These are phyloP conservation scores for Pseudogymnoascus sp. DNA, from an alignment of 2,329 filamentous ascomycete genomes.

Conservation along the genomic window DNA sequence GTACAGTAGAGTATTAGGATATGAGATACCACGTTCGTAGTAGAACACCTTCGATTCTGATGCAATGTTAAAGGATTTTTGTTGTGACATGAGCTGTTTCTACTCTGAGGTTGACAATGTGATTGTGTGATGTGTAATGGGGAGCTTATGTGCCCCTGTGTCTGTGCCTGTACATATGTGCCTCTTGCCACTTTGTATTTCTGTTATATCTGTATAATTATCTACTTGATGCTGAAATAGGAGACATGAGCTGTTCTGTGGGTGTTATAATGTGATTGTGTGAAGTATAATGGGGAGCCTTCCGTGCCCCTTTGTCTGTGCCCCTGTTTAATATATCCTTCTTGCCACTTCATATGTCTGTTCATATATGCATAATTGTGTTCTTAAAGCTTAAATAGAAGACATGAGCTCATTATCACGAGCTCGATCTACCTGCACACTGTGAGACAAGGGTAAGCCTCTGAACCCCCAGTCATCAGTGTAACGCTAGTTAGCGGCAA, in stretches of 20 bases:
- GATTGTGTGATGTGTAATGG: background rate
- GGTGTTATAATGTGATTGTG: background rate
- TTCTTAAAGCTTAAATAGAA: background rate
- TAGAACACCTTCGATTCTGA: constrained; percentile 8
- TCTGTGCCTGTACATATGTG: background rate
- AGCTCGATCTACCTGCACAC: background rate
- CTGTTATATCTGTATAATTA: too few species aligned
- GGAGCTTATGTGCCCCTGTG: background rate
- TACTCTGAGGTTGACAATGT: background rate
- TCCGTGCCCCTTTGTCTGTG: background rate
- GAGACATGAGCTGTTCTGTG: background rate
- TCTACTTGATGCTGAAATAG: too few species aligned
- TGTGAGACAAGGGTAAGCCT: background rate
- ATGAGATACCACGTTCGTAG: constrained; percentile 10
- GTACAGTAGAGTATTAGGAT: constrained; percentile 9
- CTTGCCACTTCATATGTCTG: background rate
- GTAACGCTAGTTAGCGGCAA: background rate
- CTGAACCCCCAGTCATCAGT: background rate
- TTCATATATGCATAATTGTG: background rate
- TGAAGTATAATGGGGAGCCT: background rate
- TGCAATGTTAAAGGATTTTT: background rate
- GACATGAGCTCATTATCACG: background rate
- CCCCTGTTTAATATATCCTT: background rate
- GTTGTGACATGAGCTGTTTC: background rate
- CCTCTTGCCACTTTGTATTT: background rate